Percentiles rank a stretch among this genome's conserved stretches.
Evolutionary conservation across 192 early-diverging fungal species (phyloP).

Genomic region (Rhizophagus prolifer): DNA sequence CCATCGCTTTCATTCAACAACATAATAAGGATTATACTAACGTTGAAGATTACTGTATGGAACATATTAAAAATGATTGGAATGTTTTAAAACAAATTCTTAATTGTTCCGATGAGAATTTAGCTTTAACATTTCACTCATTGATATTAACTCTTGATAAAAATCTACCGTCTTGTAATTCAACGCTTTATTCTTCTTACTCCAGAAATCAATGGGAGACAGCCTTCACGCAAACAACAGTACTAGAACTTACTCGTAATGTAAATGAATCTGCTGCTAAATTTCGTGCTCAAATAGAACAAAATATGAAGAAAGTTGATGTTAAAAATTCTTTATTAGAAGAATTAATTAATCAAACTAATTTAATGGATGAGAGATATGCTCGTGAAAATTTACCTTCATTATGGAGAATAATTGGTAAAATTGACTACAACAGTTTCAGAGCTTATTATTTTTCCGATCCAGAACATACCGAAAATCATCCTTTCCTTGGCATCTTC

Average conservation of each 20-base stretch:
- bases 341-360: slow-evolving; percentile 3
- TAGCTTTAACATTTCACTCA: slow-evolving; percentile 13
- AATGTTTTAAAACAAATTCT: slow-evolving; percentile 19
- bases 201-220: no score
- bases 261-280: neutral
- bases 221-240: neutral
- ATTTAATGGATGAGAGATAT: neutral
- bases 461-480: neutral
- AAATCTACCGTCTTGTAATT: neutral
- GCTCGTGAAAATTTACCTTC: neutral
- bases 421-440: neutral
- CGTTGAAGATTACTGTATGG: neutral
- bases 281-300: slow-evolving; percentile 7
- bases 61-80: no score
- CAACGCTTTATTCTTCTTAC: no score
- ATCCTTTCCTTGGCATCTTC: slow-evolving; percentile 22
- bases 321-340: neutral
- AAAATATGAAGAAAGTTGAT: neutral
- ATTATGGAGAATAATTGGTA: slow-evolving; percentile 22
- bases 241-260: neutral
- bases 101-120: slow-evolving; percentile 16
- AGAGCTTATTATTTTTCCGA: neutral
- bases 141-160: neutral
- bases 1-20: neutral
- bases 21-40: neutral